phyloP scores from a whole-genome alignment of 768 basidiomycete species.

The Leccinum sublutescens region DNA sequence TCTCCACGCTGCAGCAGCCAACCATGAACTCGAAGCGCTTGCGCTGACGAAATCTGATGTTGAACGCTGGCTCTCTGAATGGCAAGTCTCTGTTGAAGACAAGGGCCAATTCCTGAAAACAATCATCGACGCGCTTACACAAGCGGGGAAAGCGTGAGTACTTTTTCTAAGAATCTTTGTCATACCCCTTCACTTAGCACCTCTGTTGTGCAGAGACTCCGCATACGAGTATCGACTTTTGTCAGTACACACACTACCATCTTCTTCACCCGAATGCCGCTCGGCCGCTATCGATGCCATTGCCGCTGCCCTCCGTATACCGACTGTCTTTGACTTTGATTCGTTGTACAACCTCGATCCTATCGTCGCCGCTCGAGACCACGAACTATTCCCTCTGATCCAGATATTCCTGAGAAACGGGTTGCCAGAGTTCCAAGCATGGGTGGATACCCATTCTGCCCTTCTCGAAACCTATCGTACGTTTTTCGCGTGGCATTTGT shows the following conservation, averaged over 20 bases:
- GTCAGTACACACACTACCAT: constrained; percentile 59
- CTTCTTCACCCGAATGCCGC: constrained; percentile 50
- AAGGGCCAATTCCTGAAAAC: constrained; percentile 65
- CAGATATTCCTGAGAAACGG: constrained; percentile 70
- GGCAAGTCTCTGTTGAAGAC: constrained; percentile 62
- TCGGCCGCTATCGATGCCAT: constrained; percentile 60
- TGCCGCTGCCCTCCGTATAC: constrained; percentile 61
- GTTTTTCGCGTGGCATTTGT: constrained; percentile 13
- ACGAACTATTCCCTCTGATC: constrained; percentile 73
- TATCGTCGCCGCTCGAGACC: constrained; percentile 60
- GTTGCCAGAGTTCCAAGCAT: constrained; percentile 58
- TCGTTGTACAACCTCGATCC: constrained; percentile 73
- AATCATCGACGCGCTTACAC: constrained; percentile 58
- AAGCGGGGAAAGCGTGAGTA: constrained; percentile 59
- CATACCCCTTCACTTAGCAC: neutral
- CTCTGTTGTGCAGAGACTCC: constrained; percentile 39
- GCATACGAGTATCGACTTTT: constrained; percentile 66
- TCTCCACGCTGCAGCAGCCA: constrained; percentile 54
- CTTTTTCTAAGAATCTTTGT: neutral
- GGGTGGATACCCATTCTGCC: constrained; percentile 51
- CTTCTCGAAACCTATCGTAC: constrained; percentile 58
- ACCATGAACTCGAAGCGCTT: constrained; percentile 62
- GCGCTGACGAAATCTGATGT: constrained; percentile 58
- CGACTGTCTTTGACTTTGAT: constrained; percentile 78
- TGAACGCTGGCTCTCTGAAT: constrained; percentile 45